phyloP scores from a whole-genome alignment of 345 rosid genomes.

The Rhodamnia argentea region DNA sequence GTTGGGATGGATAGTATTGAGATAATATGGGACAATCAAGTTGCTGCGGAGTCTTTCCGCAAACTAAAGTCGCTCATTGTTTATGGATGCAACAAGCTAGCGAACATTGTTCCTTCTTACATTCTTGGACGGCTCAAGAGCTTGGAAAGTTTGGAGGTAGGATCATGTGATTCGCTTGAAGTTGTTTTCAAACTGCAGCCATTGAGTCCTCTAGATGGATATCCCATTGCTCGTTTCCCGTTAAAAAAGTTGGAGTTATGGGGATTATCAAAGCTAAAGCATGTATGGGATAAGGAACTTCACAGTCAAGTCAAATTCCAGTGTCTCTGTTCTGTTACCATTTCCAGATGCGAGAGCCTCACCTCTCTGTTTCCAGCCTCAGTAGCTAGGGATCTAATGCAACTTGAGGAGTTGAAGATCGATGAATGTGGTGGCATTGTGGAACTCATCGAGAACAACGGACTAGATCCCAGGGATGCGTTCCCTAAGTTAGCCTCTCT shows the following conservation, averaged over 20 bases:
- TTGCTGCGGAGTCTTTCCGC: neutral
- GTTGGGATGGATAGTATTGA: fast-evolving
- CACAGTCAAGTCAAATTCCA: neutral
- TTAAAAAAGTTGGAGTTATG: fast-evolving
- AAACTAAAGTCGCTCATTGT: fast-evolving
- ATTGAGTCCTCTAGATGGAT: neutral
- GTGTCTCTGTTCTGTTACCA: fast-evolving
- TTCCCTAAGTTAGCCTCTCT: neutral
- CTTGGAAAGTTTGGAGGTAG: fast-evolving
- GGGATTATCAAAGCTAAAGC: fast-evolving
- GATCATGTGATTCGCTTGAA: neutral
- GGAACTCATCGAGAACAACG: neutral
- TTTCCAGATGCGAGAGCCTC: neutral
- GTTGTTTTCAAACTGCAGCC: neutral
- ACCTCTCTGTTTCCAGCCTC: neutral
- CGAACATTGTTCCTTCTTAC: neutral
- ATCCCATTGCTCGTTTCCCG: fast-evolving
- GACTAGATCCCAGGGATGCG: fast-evolving
- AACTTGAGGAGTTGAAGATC: neutral
- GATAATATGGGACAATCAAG: neutral
- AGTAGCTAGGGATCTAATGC: neutral
- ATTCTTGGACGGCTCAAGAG: neutral
- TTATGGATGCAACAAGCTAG: fast-evolving
- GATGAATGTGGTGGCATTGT: neutral
- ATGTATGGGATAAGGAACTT: neutral